phyloP scores from a whole-genome alignment of 2,329 filamentous ascomycete genomes.

The Pseudopyrenochaeta lycopersici region DNA sequence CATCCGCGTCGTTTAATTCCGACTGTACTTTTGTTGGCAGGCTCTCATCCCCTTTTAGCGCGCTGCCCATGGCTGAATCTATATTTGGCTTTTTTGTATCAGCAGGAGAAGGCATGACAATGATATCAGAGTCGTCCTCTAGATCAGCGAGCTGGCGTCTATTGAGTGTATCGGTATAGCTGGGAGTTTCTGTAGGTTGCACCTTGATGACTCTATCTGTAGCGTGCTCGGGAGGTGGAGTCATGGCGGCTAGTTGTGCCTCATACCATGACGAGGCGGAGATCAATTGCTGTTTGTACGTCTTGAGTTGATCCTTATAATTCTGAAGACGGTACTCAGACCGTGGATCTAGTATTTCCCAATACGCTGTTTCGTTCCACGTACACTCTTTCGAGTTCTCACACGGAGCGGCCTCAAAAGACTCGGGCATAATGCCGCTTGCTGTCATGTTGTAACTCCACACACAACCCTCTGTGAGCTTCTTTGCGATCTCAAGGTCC shows the following conservation, averaged over 20 bases:
- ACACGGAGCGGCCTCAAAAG: conserved; percentile 60
- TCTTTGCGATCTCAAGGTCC: conserved; percentile 65
- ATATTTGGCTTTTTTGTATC: conserved; percentile 9
- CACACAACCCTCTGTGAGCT: conserved; percentile 70
- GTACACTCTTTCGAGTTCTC: conserved; percentile 51
- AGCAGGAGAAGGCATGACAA: conserved; percentile 17
- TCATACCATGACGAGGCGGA: conserved; percentile 43
- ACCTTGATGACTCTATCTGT: conserved; percentile 13
- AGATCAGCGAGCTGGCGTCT: conserved; percentile 38
- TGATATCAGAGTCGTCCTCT: conserved; percentile 29
- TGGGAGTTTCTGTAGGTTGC: conserved; percentile 25
- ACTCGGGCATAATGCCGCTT: conserved; percentile 70
- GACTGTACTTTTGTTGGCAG: conserved; percentile 35
- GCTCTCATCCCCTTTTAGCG: conserved; percentile 28
- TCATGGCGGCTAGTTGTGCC: conserved; percentile 36
- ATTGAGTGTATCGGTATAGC: conserved; percentile 31
- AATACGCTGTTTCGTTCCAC: conserved; percentile 58
- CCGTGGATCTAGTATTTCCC: conserved; percentile 49
- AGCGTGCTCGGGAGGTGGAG: conserved; percentile 23
- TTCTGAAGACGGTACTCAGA: conserved; percentile 37
- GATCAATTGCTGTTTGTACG: conserved; percentile 44
- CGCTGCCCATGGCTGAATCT: conserved; percentile 26
- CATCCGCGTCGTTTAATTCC: conserved; percentile 15
- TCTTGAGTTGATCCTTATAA: conserved; percentile 44
- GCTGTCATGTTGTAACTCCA: conserved; percentile 68